Percentiles rank a stretch among this genome's conserved stretches.
phyloP scores from a whole-genome alignment of 225 moss, liverwort and hornwort genomes.

The Thuidium tamariscinum region DNA sequence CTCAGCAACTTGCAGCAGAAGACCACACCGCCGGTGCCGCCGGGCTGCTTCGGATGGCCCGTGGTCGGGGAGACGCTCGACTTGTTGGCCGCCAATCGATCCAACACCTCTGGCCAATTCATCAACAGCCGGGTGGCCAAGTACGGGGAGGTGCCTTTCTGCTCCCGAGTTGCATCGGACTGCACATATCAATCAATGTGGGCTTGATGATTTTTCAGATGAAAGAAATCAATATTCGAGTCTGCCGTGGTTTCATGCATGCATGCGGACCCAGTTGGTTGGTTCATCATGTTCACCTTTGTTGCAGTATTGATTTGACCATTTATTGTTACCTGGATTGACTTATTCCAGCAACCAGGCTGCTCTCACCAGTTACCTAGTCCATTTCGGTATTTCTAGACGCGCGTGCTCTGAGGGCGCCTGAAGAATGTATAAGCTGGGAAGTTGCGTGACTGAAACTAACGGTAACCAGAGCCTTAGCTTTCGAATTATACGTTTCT shows the following conservation, averaged over 20 bases:
- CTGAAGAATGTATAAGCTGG: not conserved
- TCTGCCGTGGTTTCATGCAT: not conserved
- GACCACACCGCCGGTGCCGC: conserved; percentile 11
- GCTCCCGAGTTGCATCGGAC: not conserved
- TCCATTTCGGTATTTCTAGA: not conserved
- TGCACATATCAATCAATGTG: no score
- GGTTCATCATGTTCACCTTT: not conserved
- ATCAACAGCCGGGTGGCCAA: not conserved
- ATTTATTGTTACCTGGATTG: not conserved
- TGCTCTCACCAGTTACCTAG: not conserved
- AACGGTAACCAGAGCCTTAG: not conserved
- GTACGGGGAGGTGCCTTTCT: not conserved
- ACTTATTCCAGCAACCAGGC: not conserved
- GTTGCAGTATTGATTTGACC: not conserved
- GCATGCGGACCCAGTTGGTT: not conserved
- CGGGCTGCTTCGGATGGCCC: conserved; percentile 8
- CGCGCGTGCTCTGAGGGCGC: not conserved
- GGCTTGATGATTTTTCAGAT: not conserved
- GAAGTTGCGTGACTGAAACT: not conserved
- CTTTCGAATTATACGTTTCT: not conserved
- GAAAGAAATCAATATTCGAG: not conserved
- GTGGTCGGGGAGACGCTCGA: conserved; percentile 18
- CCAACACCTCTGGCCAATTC: not conserved
- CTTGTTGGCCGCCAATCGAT: not conserved
- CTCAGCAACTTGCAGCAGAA: not conserved